Conservation (phyloP, 345 rosid genomes). For the Mallotus nudiflorus region DNA sequence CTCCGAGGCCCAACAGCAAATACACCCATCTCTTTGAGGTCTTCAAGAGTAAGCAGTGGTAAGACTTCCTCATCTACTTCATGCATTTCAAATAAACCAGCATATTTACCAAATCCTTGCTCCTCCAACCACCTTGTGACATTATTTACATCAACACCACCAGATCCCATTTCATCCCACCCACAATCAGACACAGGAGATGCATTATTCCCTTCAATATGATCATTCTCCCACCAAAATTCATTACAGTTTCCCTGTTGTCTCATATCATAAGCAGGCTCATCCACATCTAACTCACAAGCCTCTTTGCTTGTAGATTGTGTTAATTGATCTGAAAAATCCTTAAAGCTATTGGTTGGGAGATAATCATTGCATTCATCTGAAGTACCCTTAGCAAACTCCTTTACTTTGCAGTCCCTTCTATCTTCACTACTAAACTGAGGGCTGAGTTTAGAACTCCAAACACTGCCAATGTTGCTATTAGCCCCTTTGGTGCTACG, state of each 20-base stretch:
- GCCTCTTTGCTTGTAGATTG: slow-evolving; percentile 35
- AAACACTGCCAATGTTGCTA: slow-evolving; percentile 28
- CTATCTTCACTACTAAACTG: slow-evolving; percentile 26
- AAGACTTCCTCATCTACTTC: slow-evolving; percentile 56
- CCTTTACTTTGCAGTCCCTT: slow-evolving; percentile 23
- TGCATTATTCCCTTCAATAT: slow-evolving; percentile 18
- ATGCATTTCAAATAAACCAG: slow-evolving; percentile 46
- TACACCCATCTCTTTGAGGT: slow-evolving; percentile 64
- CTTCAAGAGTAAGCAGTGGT: slow-evolving; percentile 55
- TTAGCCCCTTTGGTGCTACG: slow-evolving; percentile 24
- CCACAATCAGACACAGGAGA: slow-evolving; percentile 10
- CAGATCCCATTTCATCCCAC: slow-evolving; percentile 22
- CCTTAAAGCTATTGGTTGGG: slow-evolving; percentile 22
- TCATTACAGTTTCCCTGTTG: slow-evolving; percentile 17
- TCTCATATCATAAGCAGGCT: slow-evolving; percentile 16
- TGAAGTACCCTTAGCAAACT: slow-evolving; percentile 18
- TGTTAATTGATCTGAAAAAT: slow-evolving; percentile 24
- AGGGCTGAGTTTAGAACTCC: slow-evolving; percentile 37
- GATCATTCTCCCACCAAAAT: slow-evolving; percentile 19
- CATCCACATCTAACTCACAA: slow-evolving; percentile 25
- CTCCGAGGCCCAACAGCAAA: slow-evolving; percentile 57
- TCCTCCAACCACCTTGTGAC: slow-evolving; percentile 55
- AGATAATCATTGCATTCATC: slow-evolving; percentile 20
- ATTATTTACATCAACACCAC: slow-evolving; percentile 11
- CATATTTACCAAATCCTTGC: slow-evolving; percentile 50